Conservation (phyloP, 176 grass and related monocot species). For the Musa beccarii region DNA sequence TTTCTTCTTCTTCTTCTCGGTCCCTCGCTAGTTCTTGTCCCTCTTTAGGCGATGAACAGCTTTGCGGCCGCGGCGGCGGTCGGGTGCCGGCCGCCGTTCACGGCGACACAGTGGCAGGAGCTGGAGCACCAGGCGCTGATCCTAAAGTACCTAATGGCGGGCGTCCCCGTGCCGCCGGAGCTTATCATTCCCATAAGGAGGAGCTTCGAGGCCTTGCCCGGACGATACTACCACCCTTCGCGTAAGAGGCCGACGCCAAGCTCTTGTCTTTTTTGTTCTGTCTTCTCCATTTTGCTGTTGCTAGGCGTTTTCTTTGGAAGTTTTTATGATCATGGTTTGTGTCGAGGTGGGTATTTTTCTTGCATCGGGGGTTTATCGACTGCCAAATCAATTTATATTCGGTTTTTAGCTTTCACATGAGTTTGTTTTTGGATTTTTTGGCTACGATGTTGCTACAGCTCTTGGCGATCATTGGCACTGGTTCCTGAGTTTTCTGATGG, state of each 20-base stretch:
- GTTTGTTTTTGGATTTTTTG: background rate
- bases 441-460: too few species aligned
- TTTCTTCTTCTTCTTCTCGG: background rate
- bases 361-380: background rate
- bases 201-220: constrained; percentile 35
- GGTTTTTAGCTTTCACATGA: background rate
- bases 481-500: background rate
- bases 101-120: constrained; percentile 86
- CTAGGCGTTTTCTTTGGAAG: background rate
- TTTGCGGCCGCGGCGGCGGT: constrained; percentile 35
- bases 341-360: constrained; percentile 1
- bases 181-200: constrained; percentile 75
- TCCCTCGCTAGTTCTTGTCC: background rate
- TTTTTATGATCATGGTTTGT: background rate
- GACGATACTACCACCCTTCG: constrained; percentile 67
- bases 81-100: constrained; percentile 39
- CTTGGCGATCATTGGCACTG: background rate
- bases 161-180: constrained; percentile 85
- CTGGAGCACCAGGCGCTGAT: constrained; percentile 99
- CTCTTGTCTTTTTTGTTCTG: background rate
- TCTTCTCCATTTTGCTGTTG: background rate
- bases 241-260: constrained; percentile 26
- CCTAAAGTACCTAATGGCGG: constrained; percentile 89
- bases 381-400: background rate
- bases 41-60: constrained; percentile 11